A percentile compares a stretch with the other conserved stretches of the same genome.
Evolutionary conservation across 1,284 basidiomycete genomes (phyloP).

Genomic region (Tilletia caries): DNA sequence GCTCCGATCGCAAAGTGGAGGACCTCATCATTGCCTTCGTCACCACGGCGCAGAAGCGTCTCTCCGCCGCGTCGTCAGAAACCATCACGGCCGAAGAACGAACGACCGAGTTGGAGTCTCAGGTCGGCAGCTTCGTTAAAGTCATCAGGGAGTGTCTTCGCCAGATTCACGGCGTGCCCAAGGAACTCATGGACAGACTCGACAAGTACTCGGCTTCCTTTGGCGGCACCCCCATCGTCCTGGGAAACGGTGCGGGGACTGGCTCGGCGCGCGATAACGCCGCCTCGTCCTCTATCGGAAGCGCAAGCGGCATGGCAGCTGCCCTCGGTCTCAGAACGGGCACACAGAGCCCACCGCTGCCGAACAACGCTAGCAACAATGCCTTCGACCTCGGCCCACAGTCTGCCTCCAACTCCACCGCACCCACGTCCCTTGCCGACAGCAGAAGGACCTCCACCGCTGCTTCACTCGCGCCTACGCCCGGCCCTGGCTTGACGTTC

Average conservation of each 20-base stretch:
- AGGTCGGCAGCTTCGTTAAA: constrained; percentile 80
- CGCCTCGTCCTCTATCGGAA: not conserved
- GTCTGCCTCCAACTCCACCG: constrained; percentile 19
- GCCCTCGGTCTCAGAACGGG: not conserved
- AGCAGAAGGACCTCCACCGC: constrained; percentile 20
- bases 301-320: not conserved
- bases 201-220: constrained; percentile 80
- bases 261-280: not conserved
- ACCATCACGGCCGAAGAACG: constrained; percentile 66
- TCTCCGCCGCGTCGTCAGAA: constrained; percentile 57
- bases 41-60: constrained; percentile 72
- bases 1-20: constrained; percentile 93
- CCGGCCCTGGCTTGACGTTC: constrained; percentile 21
- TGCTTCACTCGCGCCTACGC: constrained; percentile 26
- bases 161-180: constrained; percentile 57
- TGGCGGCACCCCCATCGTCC: constrained; percentile 56
- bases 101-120: constrained; percentile 86
- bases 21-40: constrained; percentile 94
- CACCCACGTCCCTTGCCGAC: constrained; percentile 19
- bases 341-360: not conserved
- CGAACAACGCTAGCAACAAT: not conserved
- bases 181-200: constrained; percentile 74
- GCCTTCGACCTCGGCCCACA: constrained; percentile 6
- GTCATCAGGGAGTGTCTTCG: constrained; percentile 75
- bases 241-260: too few relatives aligned